Evolutionary conservation across 2,329 filamentous ascomycete genomes (phyloP).

Genomic region (Ascochyta lentis): DNA sequence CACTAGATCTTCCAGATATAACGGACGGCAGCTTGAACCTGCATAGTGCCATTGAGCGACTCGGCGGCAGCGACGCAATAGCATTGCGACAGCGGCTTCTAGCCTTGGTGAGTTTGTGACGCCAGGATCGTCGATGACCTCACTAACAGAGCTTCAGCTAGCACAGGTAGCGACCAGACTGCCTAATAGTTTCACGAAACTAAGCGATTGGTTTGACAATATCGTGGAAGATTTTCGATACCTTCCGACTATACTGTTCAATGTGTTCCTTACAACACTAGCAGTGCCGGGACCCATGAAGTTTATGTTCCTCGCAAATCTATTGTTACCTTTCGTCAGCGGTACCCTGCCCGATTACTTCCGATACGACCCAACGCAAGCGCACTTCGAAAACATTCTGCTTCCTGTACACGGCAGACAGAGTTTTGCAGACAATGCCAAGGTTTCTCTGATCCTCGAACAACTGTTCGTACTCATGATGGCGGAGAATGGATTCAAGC

Average conservation of each 20-base stretch:
- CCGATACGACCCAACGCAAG: conserved; percentile 29
- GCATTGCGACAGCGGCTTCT: conserved; percentile 69
- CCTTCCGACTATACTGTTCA: conserved; percentile 65
- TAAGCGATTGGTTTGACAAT: conserved; percentile 65
- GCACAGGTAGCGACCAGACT: conserved; percentile 45
- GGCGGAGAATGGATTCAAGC: conserved; percentile 23
- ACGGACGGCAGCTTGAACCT: conserved; percentile 6
- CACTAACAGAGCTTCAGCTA: conserved; percentile 42
- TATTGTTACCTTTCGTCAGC: conserved; percentile 37
- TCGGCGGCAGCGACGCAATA: conserved; percentile 62
- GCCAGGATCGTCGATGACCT: not conserved
- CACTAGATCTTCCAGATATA: conserved; percentile 11
- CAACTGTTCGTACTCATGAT: conserved; percentile 44
- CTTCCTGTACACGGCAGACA: conserved; percentile 36
- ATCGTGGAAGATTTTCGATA: conserved; percentile 64
- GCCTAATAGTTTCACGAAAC: conserved; percentile 56
- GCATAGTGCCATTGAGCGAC: conserved; percentile 30
- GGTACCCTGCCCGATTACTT: conserved; percentile 37
- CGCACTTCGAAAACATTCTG: conserved; percentile 37
- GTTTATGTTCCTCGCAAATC: conserved; percentile 54
- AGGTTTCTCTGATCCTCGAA: conserved; percentile 45
- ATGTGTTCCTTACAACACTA: conserved; percentile 60
- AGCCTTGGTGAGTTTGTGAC: conserved; percentile 54
- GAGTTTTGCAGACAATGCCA: conserved; percentile 42
- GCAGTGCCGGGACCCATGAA: conserved; percentile 54